Evolutionary conservation across 2,329 filamentous ascomycete genomes (phyloP), one percentile per base, ranked within the genome.

Genomic region (Myriosclerotinia duriaeana): DNA sequence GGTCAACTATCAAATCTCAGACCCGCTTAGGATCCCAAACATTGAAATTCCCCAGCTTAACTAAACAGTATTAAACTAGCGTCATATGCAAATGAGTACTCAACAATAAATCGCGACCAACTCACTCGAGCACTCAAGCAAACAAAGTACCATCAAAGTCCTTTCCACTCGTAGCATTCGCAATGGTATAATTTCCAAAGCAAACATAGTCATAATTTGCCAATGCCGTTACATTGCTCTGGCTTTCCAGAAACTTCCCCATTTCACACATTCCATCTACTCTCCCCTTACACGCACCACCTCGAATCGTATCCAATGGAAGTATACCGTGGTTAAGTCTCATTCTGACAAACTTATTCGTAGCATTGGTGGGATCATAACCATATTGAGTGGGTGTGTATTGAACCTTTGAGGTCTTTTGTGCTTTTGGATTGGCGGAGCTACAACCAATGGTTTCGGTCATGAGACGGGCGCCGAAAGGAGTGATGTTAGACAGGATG

Each of bases 361-460:
- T 74, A 2, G 78, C 77, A 52, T 78, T 78, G 30, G 71, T 69
- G 12, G 81, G 69, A 34, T 78, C 71, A 72, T 83, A 83, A 53
- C 81, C 81, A 67, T 83, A 82, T 65, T 81, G 79, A 0, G 69
- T 72, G 0, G 78, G 77, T 52, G 76, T 77, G 73, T 83, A 83
- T 20, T 77, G 71, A 0, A 78, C 78, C 34, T 78, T 75, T 50
- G 81, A 71, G 2, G 75, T 68, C 44, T 78, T 77, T 3, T 79
- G 78, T 0, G 79, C 73, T 5, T 71, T 71, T 0, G 84, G 81
- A 56, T 79, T 66, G 0, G 78, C 59, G 0, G 69, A 65, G 3
- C 77, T 75, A 71, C 84, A 86, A 44, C 81, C 83, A 69, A 85
- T 83, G 38, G 85, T 79, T 74, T 87, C 84, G 1, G 84, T 84